Evolutionary conservation across 306 rosid species (phyloP), one percentile per base, ranked within the genome.

Genomic region (Cicer chorassanicum): DNA sequence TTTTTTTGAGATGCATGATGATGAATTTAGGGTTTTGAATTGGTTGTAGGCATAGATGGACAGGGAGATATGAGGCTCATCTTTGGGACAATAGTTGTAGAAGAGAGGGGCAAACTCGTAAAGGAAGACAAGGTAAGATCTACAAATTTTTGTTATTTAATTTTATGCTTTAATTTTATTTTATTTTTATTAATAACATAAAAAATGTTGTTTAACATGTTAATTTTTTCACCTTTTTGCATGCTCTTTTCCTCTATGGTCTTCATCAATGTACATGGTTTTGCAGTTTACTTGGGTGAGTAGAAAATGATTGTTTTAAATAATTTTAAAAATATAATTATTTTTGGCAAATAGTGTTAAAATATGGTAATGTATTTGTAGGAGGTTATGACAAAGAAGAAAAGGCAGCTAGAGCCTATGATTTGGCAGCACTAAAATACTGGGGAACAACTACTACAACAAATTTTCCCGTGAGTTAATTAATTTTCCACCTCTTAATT

Each of bases 321-420:
- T 6, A 34, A 6, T 34, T 12, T 54, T 9, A 9, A 18, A 18
- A 18, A 4, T 55, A 9, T 2, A 7, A 16, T 16, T 53, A 9
- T 53, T 53, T 16, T 53, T 49, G 18, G 9, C 55, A 14, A 49
- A 49, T 16, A 53, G 9, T 6, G 24, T 6, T 12, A 16, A 12
- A 5, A 12, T 19, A 34, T 60, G 19, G 12, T 34, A 12, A 18
- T 64, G 42, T 11, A 40, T 21, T 38, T 77, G 9, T 57, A 92
- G 98, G 98, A 43, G 98, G 97, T 40, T 93, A 93, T 89, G 98
- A 93, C 80, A 93, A 90, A 82, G 98, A 93, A 89, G 97, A 93
- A 60, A 93, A 93, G 72, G 98, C 97, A 70, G 98, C 98, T 34
- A 89, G 97, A 81, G 90, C 98, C 69, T 93, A 93, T 36, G 98